A percentile compares a stretch with the other conserved stretches of the same genome.
Evolutionary conservation across 441 rosid species (phyloP).

Genomic region (Cnidoscolus chayamansa): DNA sequence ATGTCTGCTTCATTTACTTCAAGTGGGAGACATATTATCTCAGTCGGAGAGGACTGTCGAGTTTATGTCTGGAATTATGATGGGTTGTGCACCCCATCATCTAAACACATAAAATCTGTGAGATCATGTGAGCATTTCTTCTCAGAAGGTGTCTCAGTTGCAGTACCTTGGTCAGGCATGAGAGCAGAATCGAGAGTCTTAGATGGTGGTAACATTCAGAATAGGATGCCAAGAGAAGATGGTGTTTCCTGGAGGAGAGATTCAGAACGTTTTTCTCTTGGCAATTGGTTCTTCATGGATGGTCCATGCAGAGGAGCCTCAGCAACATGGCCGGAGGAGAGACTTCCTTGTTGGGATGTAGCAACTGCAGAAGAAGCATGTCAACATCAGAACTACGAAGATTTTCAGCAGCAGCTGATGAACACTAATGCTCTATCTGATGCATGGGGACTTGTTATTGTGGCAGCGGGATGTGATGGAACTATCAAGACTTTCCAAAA

Average conservation of each 20-base stretch:
- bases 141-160: slow-evolving; percentile 58
- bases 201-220: background rate
- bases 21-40: slow-evolving; percentile 67
- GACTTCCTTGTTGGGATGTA: slow-evolving; percentile 43
- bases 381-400: slow-evolving; percentile 13
- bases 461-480: slow-evolving; percentile 73
- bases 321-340: slow-evolving; percentile 93
- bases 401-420: background rate
- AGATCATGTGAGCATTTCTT: slow-evolving; percentile 67
- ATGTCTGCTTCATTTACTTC: slow-evolving; percentile 74
- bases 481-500: slow-evolving; percentile 63
- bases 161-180: slow-evolving; percentile 56
- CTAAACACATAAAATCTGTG: slow-evolving; percentile 43
- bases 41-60: slow-evolving; percentile 69
- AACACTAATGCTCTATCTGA: slow-evolving; percentile 26
- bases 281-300: slow-evolving; percentile 51
- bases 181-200: slow-evolving; percentile 17
- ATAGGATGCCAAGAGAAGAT: slow-evolving; percentile 13
- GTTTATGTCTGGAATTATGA: slow-evolving; percentile 73
- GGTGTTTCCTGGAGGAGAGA: slow-evolving; percentile 32
- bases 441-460: slow-evolving; percentile 76
- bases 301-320: slow-evolving; percentile 46
- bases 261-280: slow-evolving; percentile 43
- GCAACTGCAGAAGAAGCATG: slow-evolving; percentile 12
- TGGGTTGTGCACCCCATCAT: slow-evolving; percentile 26